phyloP scores from a whole-genome alignment of 2,329 filamentous ascomycete species.

The Cephalotrichum gorgonifer region DNA sequence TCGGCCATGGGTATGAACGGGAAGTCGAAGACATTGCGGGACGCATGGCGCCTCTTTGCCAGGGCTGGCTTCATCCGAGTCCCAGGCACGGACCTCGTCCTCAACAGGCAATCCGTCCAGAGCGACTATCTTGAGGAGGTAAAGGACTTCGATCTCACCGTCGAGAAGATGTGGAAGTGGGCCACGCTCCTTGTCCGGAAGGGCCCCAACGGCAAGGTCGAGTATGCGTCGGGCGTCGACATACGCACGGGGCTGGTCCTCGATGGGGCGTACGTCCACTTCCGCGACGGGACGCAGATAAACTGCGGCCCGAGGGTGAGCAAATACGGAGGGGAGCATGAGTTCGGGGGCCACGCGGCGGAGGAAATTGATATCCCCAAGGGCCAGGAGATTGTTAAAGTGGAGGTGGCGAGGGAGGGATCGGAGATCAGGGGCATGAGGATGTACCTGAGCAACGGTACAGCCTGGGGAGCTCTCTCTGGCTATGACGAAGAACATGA shows the following conservation, averaged over 20 bases:
- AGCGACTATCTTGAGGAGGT: constrained; percentile 9
- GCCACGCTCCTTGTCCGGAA: constrained; percentile 20
- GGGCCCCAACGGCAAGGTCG: constrained; percentile 17
- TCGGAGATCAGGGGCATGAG: constrained; percentile 11
- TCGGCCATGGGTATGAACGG: constrained; percentile 29
- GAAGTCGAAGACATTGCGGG: constrained; percentile 16
- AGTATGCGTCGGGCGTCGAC: constrained; percentile 30
- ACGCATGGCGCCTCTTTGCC: constrained; percentile 23
- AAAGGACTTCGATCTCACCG: constrained; percentile 4
- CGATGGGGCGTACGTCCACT: constrained; percentile 34
- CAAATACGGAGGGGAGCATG: constrained; percentile 7
- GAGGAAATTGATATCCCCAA: constrained; percentile 14
- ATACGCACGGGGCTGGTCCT: constrained; percentile 30
- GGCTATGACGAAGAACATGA: neutral
- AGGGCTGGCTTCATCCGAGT: constrained; percentile 22
- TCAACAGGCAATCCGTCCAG: constrained; percentile 24
- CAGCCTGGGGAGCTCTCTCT: constrained; percentile 12
- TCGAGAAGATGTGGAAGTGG: constrained; percentile 14
- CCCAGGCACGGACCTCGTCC: constrained; percentile 23
- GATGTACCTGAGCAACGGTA: constrained; percentile 13
- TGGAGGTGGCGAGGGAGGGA: constrained; percentile 15
- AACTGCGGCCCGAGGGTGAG: constrained; percentile 26
- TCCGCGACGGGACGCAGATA: constrained; percentile 27
- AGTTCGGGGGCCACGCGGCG: constrained; percentile 19
- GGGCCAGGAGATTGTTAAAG: constrained; percentile 17